Base-by-base conservation (phyloP, 805 yeast species). In the Candida arabinofermentans region DNA sequence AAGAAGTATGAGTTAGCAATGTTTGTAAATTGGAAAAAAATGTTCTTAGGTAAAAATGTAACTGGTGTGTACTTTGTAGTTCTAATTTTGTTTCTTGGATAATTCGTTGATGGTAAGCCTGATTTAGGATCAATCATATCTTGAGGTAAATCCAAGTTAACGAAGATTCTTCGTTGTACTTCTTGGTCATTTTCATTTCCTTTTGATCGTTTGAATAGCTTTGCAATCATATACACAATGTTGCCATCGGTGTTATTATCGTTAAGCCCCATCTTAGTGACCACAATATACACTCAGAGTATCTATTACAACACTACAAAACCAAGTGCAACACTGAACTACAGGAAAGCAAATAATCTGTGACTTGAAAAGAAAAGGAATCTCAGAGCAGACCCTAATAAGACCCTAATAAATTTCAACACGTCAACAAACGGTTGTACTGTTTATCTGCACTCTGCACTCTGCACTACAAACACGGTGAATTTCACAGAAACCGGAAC, bases 41-140 rank as follows among this genome's bases (percentile, higher is more conserved):
- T 54, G 51, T 79, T 78, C 57, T 75, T 77, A 12, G 84, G 84
- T 22, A 79, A 47, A 47, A 79, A 79, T 19, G 75, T 63, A 34
- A 77, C 44, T 7, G 83, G 81, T 7, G 83, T 78, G 54, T 79
- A 79, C 58, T 77, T 79, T 5, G 83, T 77, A 9, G 84, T 78
- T 61, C 82, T 69, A 43, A 79, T 74, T 57, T 78, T 79, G 55
- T 79, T 79, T 52, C 81, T 58, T 5, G 79, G 72, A 50, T 72
- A 78, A 3, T 45, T 35, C 1, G 63, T 50, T 16, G 61, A 51
- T 3, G 61, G 62, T 30, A 72, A 66, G 7, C 83, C 81, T 1
- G 80, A 71, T 57, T 79, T 79, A 2, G 58, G 57, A 44, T 81
- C 81, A 14, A 77, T 34, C 66, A 75, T 65, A 26, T 78, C 77